Conservation (phyloP, 305 asterid species). For the Solanum hybrid region DNA sequence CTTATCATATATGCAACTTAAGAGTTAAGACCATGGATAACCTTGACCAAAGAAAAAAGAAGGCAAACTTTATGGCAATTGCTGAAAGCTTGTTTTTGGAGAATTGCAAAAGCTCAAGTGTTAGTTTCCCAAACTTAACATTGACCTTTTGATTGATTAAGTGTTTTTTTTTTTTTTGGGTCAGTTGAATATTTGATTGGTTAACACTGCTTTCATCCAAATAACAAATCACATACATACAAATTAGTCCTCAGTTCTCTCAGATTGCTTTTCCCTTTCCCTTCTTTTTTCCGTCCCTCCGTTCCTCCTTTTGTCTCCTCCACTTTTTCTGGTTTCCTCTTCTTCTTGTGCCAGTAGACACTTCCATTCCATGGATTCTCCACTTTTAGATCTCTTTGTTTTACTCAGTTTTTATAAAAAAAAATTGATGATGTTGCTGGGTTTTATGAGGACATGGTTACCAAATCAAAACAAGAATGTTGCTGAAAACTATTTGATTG, state of each 20-base stretch:
- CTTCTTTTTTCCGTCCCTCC: not conserved
- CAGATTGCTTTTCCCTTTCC: not conserved
- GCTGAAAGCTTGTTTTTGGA: not conserved
- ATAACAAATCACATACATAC: not conserved
- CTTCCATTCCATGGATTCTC: not conserved
- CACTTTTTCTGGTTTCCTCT: not conserved
- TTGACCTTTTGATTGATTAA: not conserved
- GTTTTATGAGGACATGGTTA: not conserved
- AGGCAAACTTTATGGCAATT: not conserved
- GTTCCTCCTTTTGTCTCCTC: not conserved
- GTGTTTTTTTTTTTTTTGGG: not conserved
- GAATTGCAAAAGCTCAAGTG: not conserved
- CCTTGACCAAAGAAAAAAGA: not conserved
- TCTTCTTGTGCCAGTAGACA: not conserved
- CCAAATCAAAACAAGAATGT: not conserved
- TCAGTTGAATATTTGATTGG: not conserved
- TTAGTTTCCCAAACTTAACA: not conserved
- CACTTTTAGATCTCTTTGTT: not conserved
- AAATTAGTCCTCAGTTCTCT: not conserved
- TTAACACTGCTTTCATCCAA: not conserved
- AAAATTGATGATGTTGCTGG: not conserved
- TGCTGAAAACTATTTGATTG: not conserved
- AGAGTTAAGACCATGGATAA: not conserved
- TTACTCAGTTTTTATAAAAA: not conserved
- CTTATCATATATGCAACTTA: not conserved